phyloP scores from a whole-genome alignment of 495 filamentous ascomycete species.

The Aspergillus indologenus region DNA sequence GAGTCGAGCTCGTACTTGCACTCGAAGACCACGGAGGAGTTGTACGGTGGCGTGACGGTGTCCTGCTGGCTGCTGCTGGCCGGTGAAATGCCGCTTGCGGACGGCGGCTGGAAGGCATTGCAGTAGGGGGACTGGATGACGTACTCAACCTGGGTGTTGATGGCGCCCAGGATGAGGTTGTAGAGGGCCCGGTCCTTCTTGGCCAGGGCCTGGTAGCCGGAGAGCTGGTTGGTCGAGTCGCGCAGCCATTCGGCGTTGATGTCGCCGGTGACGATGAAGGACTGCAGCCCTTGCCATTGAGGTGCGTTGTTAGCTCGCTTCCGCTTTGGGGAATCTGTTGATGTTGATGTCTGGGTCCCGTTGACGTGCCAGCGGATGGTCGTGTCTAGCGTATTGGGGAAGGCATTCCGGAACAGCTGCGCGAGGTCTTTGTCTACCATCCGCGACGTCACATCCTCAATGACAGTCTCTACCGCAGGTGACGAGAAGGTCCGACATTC shows the following conservation, averaged over 20 bases:
- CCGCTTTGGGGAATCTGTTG: constrained; percentile 33
- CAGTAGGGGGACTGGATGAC: constrained; percentile 95
- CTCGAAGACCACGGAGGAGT: constrained; percentile 83
- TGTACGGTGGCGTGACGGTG: constrained; percentile 79
- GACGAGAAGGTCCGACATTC: constrained; percentile 89
- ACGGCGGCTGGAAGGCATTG: constrained; percentile 95
- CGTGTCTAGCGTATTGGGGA: constrained; percentile 91
- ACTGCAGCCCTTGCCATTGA: constrained; percentile 79
- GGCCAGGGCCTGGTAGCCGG: constrained; percentile 82
- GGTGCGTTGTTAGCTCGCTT: constrained; percentile 49
- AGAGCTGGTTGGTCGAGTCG: constrained; percentile 93
- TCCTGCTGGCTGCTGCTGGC: constrained; percentile 77
- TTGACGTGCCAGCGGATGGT: constrained; percentile 77
- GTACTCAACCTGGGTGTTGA: constrained; percentile 94
- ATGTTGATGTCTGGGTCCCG: constrained; percentile 31
- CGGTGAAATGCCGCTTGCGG: constrained; percentile 67
- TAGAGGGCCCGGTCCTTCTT: constrained; percentile 71
- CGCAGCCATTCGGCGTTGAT: constrained; percentile 98
- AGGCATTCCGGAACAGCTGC: constrained; percentile 94
- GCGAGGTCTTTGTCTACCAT: constrained; percentile 89
- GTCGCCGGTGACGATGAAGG: constrained; percentile 97
- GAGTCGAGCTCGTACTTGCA: constrained; percentile 99
- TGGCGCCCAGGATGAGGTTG: constrained; percentile 84
- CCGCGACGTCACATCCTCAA: constrained; percentile 70
- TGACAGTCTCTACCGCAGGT: constrained; percentile 80